Evolutionary conservation across 176 grass and related monocot species (phyloP).

Genomic region (Leersia perrieri): DNA sequence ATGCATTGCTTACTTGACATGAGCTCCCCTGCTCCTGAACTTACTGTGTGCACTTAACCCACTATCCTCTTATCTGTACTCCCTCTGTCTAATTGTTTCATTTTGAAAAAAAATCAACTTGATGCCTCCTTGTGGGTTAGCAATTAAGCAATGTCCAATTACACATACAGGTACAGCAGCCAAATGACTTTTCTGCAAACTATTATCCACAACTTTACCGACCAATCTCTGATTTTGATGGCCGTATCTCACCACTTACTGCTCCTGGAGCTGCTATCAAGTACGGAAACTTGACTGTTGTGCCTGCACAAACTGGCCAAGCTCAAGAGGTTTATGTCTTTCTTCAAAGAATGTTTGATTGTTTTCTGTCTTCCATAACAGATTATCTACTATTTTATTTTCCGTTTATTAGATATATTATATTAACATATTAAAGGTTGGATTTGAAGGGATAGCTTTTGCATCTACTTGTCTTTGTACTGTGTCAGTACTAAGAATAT

Average conservation of each 20-base stretch:
- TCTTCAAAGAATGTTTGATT: too few species aligned
- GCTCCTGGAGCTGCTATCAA: constrained; percentile 49
- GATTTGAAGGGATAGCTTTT: too few species aligned
- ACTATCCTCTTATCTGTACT: not conserved
- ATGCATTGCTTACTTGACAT: not conserved
- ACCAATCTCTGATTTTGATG: constrained; percentile 55
- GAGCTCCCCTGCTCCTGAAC: not conserved
- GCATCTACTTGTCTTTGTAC: too few species aligned
- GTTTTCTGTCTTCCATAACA: too few species aligned
- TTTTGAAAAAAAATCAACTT: not conserved
- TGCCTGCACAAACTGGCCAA: constrained; percentile 59
- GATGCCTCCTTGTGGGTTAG: not conserved
- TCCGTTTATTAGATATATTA: too few species aligned
- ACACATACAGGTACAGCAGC: constrained; percentile 53
- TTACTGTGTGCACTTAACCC: not conserved
- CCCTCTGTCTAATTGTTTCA: not conserved
- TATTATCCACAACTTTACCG: constrained; percentile 59
- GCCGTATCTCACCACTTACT: constrained; percentile 59
- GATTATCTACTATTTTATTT: too few species aligned
- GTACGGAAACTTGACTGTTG: constrained; percentile 62
- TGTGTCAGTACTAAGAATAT: too few species aligned
- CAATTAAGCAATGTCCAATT: constrained; percentile 16
- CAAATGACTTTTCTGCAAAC: constrained; percentile 48
- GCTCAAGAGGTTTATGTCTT: constrained; percentile 71
- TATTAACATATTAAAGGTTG: too few species aligned